phyloP scores from a whole-genome alignment of 305 asterid genomes.

The Solanum aculeatissimum region DNA sequence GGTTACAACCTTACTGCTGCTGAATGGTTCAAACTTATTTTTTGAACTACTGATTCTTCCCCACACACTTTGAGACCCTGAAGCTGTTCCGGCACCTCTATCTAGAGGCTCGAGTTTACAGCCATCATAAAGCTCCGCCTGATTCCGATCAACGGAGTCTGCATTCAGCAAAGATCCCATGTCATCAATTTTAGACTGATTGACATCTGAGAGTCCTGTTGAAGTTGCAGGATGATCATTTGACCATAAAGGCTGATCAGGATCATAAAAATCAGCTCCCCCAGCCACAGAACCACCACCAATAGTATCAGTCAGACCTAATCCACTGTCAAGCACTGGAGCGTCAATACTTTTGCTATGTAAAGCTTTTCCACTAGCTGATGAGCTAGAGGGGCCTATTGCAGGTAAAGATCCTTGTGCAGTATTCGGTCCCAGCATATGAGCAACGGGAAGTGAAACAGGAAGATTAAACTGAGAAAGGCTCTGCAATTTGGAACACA shows the following conservation, averaged over 20 bases:
- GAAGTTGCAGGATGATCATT: slow-evolving; percentile 56
- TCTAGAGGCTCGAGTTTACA: slow-evolving; percentile 28
- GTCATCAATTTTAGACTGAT: slow-evolving; percentile 41
- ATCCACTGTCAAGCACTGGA: slow-evolving; percentile 41
- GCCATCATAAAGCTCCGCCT: slow-evolving; percentile 37
- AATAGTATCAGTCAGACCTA: slow-evolving; percentile 39
- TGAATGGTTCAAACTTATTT: slow-evolving; percentile 35
- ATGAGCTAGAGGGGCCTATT: slow-evolving; percentile 30
- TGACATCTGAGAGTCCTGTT: slow-evolving; percentile 31
- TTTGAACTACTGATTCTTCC: slow-evolving; percentile 55
- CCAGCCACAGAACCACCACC: slow-evolving; percentile 41
- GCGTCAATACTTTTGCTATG: slow-evolving; percentile 39
- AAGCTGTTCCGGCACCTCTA: slow-evolving; percentile 28
- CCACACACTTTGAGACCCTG: slow-evolving; percentile 64
- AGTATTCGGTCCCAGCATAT: slow-evolving; percentile 57
- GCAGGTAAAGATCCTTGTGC: slow-evolving; percentile 63
- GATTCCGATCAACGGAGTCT: slow-evolving; percentile 29
- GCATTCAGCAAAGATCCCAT: slow-evolving; percentile 27
- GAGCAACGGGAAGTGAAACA: slow-evolving; percentile 71
- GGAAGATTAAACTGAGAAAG: slow-evolving; percentile 98
- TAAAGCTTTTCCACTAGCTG: slow-evolving; percentile 33
- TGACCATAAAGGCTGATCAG: slow-evolving; percentile 96
- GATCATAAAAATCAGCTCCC: slow-evolving; percentile 85
- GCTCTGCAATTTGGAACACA: slow-evolving; percentile 51
- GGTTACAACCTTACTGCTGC: slow-evolving; percentile 22